Conservation (phyloP, 306 rosid genomes). For the Carpinus viminea region DNA sequence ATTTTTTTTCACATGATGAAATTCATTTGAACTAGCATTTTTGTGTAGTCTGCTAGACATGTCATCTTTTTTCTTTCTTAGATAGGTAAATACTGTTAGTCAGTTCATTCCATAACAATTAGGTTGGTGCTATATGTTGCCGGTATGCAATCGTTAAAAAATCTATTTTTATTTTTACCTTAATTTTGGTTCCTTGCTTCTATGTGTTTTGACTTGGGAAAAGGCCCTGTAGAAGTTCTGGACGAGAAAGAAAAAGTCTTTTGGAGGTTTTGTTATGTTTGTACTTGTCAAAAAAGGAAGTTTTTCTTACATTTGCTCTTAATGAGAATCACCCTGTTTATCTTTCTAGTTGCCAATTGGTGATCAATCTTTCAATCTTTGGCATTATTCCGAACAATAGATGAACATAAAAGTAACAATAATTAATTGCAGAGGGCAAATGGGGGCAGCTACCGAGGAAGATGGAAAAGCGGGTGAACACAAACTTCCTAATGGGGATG, state of each 20-base stretch:
- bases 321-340: background rate
- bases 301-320: background rate
- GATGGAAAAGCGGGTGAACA: conserved; percentile 28
- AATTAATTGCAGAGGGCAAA: conserved; percentile 46
- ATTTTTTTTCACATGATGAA: too few species aligned
- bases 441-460: conserved; percentile 43
- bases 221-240: too few species aligned
- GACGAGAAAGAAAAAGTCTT: background rate
- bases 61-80: too few species aligned
- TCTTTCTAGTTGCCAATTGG: background rate
- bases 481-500: conserved; percentile 39
- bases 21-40: too few species aligned
- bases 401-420: conserved; percentile 7
- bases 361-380: background rate
- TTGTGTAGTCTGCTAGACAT: too few species aligned
- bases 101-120: too few species aligned
- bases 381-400: background rate
- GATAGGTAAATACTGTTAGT: too few species aligned
- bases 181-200: too few species aligned
- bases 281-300: background rate
- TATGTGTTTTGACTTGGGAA: background rate
- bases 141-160: too few species aligned
- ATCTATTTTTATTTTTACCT: too few species aligned
- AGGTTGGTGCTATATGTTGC: too few species aligned
- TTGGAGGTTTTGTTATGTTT: background rate